phyloP scores from a whole-genome alignment of 257 asterid species.

The Nicotiana attenuata region DNA sequence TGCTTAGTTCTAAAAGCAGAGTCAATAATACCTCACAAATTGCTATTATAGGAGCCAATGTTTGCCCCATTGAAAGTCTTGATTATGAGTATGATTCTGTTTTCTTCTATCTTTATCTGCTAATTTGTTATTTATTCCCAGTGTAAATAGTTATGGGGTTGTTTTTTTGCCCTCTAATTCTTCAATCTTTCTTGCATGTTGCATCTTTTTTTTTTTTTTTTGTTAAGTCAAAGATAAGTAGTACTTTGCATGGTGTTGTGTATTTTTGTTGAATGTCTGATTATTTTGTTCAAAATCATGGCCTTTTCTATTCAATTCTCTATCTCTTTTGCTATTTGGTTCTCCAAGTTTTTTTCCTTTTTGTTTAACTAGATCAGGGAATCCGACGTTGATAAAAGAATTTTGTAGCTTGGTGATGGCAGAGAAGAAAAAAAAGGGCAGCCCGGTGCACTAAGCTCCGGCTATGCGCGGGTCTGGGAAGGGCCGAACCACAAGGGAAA shows the following conservation, averaged over 20 bases:
- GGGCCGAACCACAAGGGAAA: no score
- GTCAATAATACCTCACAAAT: conserved; percentile 80
- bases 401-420: background rate
- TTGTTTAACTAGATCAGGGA: background rate
- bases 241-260: background rate
- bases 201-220: background rate
- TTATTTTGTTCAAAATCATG: background rate
- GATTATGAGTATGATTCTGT: conserved; percentile 64
- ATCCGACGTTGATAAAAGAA: background rate
- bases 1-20: conserved; percentile 44
- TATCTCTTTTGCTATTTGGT: background rate
- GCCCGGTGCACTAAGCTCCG: no score
- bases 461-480: no score
- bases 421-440: background rate
- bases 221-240: background rate
- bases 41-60: conserved; percentile 69
- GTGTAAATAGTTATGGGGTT: background rate
- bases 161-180: background rate
- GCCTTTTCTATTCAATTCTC: background rate
- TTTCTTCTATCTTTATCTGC: background rate
- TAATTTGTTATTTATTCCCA: background rate
- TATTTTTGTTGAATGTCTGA: background rate
- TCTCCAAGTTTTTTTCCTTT: background rate
- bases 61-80: conserved; percentile 77
- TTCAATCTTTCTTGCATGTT: background rate